Percentiles rank a stretch among this genome's conserved stretches.
Conservation (phyloP, 2,329 filamentous ascomycete species). For the Xylariaceae sp. region DNA sequence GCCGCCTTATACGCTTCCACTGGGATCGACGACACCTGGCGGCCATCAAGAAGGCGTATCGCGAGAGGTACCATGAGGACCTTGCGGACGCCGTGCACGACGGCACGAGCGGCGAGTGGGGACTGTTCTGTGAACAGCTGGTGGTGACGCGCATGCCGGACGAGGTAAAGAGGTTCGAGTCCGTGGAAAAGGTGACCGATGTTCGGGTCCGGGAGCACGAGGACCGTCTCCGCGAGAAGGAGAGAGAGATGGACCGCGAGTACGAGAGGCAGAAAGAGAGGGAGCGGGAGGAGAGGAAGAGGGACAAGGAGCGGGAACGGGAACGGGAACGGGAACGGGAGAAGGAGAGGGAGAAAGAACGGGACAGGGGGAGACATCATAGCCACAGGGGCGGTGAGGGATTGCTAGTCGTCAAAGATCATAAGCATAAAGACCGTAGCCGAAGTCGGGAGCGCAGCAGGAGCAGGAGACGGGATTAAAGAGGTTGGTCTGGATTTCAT, state of each 20-base stretch:
- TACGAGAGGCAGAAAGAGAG: conserved; percentile 31
- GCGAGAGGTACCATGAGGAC: conserved; percentile 74
- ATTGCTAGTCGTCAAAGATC: conserved; percentile 35
- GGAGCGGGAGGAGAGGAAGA: conserved; percentile 29
- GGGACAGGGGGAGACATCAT: conserved; percentile 23
- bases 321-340: conserved; percentile 22
- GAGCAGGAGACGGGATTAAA: conserved; percentile 31
- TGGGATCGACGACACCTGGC: conserved; percentile 88
- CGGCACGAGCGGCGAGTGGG: conserved; percentile 77
- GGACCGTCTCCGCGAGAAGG: conserved; percentile 7
- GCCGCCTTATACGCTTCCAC: conserved; percentile 84
- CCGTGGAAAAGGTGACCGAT: conserved; percentile 31
- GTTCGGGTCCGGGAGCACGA: conserved; percentile 20
- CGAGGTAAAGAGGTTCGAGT: conserved; percentile 60
- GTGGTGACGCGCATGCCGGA: conserved; percentile 67
- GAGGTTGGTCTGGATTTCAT: too few species aligned
- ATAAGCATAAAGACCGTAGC: conserved; percentile 35
- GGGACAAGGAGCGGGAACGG: conserved; percentile 27
- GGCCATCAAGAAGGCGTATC: conserved; percentile 79
- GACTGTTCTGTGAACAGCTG: conserved; percentile 75
- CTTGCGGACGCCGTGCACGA: conserved; percentile 81
- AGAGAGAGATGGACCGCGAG: conserved; percentile 24
- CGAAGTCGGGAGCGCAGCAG: conserved; percentile 34
- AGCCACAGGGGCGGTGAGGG: conserved; percentile 26
- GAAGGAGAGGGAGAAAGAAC: conserved; percentile 22